A percentile compares a stretch with the other conserved stretches of the same genome.
These are phyloP conservation scores for Argentina anserina DNA, from an alignment of 306 rosid species.

Conservation along the genomic window DNA sequence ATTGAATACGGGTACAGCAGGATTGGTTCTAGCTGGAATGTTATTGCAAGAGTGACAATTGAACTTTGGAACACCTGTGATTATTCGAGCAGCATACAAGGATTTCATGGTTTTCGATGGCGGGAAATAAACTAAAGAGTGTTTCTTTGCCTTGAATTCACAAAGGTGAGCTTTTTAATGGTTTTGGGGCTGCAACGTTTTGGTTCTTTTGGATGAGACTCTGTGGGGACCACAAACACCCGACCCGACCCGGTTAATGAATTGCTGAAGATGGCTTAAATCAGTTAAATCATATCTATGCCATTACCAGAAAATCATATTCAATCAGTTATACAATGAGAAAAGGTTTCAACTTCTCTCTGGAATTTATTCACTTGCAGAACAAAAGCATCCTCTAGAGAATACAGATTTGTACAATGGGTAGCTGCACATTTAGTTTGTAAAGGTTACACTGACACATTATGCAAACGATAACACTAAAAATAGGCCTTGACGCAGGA, in stretches of 20 bases:
- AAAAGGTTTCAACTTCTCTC: not conserved
- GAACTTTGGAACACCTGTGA: not conserved
- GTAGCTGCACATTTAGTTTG: not conserved
- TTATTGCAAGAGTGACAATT: slow-evolving; percentile 9
- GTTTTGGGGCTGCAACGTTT: not conserved
- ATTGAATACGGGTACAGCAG: slow-evolving; percentile 2
- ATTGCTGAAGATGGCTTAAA: not conserved
- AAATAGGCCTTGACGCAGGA: not conserved
- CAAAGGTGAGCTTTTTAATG: not conserved
- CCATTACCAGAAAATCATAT: not conserved
- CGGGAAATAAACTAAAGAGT: slow-evolving; percentile 10
- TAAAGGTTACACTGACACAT: not conserved
- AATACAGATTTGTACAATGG: not conserved
- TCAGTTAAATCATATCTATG: not conserved
- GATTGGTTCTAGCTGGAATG: not conserved
- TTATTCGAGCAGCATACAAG: slow-evolving; percentile 18
- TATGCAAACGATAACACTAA: not conserved
- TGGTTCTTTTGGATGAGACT: not conserved
- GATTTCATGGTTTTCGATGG: slow-evolving; percentile 34
- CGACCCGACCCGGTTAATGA: not conserved
- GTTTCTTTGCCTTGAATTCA: not conserved
- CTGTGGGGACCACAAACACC: not conserved
- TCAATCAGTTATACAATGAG: not conserved
- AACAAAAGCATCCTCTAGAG: not conserved
- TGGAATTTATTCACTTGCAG: not conserved